phyloP scores from a whole-genome alignment of 108 stramenopile genomes.

The Stephanodiscus minutulus region DNA sequence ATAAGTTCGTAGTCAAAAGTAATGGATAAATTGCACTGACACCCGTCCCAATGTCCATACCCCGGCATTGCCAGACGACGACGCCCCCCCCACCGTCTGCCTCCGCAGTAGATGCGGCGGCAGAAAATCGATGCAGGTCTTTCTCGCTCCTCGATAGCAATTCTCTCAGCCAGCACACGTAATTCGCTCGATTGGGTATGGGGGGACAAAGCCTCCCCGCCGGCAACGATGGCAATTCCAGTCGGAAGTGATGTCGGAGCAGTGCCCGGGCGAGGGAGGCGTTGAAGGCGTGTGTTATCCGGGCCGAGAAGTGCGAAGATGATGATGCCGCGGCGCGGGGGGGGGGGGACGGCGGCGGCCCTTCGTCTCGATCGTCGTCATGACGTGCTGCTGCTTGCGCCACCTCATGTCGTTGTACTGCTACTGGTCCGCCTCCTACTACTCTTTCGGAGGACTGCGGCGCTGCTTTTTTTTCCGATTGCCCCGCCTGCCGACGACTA shows the following conservation, averaged over 20 bases:
- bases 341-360: too few relatives aligned
- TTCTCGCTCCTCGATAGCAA: constrained; percentile 47
- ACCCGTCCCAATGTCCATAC: constrained; percentile 92
- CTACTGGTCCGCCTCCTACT: too few relatives aligned
- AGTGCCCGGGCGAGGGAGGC: constrained; percentile 79
- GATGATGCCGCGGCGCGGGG: too few relatives aligned
- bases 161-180: constrained; percentile 81
- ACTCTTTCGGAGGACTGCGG: background rate
- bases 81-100: background rate
- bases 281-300: constrained; percentile 63
- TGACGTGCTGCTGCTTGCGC: too few relatives aligned
- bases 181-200: constrained; percentile 91
- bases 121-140: constrained; percentile 24
- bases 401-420: background rate
- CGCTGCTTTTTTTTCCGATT: background rate
- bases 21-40: constrained; percentile 89
- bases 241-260: constrained; percentile 66
- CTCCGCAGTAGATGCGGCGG: background rate
- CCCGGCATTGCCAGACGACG: constrained; percentile 28
- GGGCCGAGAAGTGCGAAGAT: background rate
- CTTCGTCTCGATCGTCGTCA: too few relatives aligned
- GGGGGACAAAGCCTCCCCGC: constrained; percentile 85
- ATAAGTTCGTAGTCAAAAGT: constrained; percentile 47
- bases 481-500: too few relatives aligned
- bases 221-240: constrained; percentile 72